A percentile compares a stretch with the other conserved stretches of the same genome.
Conservation (phyloP, 2,329 filamentous ascomycete species). For the Paecilomyces sp. region DNA sequence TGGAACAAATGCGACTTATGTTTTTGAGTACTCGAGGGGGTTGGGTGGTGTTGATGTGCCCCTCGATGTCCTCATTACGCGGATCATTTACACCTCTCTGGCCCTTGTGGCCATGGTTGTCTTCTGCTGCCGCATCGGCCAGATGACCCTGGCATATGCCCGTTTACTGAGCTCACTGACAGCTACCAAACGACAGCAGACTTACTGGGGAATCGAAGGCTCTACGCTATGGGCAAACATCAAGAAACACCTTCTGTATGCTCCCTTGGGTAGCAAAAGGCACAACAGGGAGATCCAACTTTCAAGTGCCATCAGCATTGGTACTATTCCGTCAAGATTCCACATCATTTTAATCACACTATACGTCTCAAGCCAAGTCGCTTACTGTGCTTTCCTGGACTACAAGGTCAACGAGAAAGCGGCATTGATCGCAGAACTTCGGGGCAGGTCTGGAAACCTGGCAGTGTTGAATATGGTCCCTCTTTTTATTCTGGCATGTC, state of each 20-base stretch:
- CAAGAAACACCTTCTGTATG: slow-evolving; percentile 45
- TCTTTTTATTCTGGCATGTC: slow-evolving; percentile 76
- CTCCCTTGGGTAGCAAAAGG: slow-evolving; percentile 65
- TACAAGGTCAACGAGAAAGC: slow-evolving; percentile 35
- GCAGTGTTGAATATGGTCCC: slow-evolving; percentile 88
- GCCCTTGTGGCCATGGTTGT: slow-evolving; percentile 27
- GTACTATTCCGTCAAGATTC: slow-evolving; percentile 72
- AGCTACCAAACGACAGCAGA: slow-evolving; percentile 31
- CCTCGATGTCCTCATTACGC: slow-evolving; percentile 31
- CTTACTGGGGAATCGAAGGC: slow-evolving; percentile 39
- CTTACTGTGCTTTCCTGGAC: slow-evolving; percentile 55
- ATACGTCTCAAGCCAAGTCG: slow-evolving; percentile 67
- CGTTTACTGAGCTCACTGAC: slow-evolving; percentile 36
- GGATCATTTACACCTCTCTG: slow-evolving; percentile 32
- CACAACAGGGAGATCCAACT: slow-evolving; percentile 71
- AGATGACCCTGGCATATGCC: slow-evolving; percentile 38
- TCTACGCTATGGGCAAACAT: slow-evolving; percentile 34
- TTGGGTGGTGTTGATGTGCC: slow-evolving; percentile 32
- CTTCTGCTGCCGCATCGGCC: slow-evolving; percentile 33
- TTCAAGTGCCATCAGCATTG: slow-evolving; percentile 60
- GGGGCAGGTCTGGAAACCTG: slow-evolving; percentile 77
- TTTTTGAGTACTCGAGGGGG: slow-evolving; percentile 34
- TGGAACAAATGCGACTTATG: slow-evolving; percentile 32
- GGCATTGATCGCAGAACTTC: slow-evolving; percentile 69
- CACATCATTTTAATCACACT: slow-evolving; percentile 61